Conservation (phyloP, 495 filamentous ascomycete genomes). For the Tuber umbilicatum region DNA sequence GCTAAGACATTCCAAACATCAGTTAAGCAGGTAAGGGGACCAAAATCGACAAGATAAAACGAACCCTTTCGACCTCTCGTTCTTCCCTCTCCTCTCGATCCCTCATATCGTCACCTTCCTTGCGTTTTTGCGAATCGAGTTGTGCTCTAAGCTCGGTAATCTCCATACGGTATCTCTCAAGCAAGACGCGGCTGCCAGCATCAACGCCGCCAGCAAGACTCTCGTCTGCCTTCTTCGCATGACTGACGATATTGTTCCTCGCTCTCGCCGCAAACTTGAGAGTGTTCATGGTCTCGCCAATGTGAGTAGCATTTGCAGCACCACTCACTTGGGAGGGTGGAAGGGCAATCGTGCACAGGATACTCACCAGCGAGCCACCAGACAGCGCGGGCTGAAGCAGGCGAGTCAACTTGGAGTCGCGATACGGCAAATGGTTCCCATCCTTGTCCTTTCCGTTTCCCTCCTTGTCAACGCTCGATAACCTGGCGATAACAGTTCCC, state of each 20-base stretch:
- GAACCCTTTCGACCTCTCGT: constrained; percentile 62
- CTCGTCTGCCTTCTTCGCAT: constrained; percentile 92
- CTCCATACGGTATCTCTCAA: constrained; percentile 92
- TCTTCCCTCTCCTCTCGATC: constrained; percentile 59
- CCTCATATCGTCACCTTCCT: constrained; percentile 60
- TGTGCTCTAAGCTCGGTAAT: constrained; percentile 75
- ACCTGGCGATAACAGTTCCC: constrained; percentile 84
- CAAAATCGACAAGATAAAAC: constrained; percentile 18
- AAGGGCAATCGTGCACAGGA: constrained; percentile 89
- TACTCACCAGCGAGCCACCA: constrained; percentile 89
- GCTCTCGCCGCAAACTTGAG: constrained; percentile 94
- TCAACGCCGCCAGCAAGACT: constrained; percentile 69
- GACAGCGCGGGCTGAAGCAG: constrained; percentile 88
- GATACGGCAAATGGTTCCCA: constrained; percentile 86
- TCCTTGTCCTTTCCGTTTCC: constrained; percentile 67
- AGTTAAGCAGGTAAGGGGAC: constrained; percentile 10
- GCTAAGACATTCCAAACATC: constrained; percentile 41
- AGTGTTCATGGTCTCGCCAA: constrained; percentile 86
- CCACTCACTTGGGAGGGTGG: constrained; percentile 60
- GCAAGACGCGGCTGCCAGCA: constrained; percentile 73
- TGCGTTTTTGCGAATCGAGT: constrained; percentile 71
- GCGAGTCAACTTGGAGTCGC: constrained; percentile 93
- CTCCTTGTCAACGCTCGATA: constrained; percentile 75
- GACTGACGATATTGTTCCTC: constrained; percentile 95
- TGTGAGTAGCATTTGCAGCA: constrained; percentile 58